A percentile compares a stretch with the other conserved stretches of the same genome.
Evolutionary conservation across 1,284 basidiomycete genomes (phyloP).

Genomic region (Singerocomus rubriflavus): DNA sequence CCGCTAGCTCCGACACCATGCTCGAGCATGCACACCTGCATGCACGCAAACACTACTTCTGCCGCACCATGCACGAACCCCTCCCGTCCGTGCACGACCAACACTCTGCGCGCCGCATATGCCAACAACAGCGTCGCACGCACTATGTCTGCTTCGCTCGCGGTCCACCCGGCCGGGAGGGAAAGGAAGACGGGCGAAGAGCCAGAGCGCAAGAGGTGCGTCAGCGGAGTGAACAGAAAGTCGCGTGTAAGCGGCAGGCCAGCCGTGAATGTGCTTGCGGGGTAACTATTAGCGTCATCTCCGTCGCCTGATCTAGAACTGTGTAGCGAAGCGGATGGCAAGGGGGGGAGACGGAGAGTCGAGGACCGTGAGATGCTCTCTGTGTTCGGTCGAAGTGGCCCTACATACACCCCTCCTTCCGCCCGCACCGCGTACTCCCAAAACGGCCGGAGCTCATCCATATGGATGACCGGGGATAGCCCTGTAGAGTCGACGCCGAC

Average conservation of each 20-base stretch:
- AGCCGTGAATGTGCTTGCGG: constrained; percentile 16
- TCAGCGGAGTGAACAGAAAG: constrained; percentile 74
- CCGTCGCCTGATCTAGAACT: not conserved
- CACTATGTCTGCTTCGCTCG: constrained; percentile 77
- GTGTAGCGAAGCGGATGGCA: not conserved
- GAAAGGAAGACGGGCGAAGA: constrained; percentile 68
- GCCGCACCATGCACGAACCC: constrained; percentile 45
- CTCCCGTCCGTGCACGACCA: constrained; percentile 43
- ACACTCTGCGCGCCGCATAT: constrained; percentile 39
- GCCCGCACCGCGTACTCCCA: constrained; percentile 43
- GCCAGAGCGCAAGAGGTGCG: constrained; percentile 81
- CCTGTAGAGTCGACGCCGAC: constrained; percentile 6
- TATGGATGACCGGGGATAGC: constrained; percentile 25
- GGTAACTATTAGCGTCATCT: not conserved
- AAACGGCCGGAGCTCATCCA: constrained; percentile 56
- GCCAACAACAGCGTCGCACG: constrained; percentile 62
- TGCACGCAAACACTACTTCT: constrained; percentile 71
- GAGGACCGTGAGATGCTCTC: constrained; percentile 52
- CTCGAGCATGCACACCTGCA: constrained; percentile 96
- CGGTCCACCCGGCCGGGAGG: constrained; percentile 76
- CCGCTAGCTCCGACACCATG: constrained; percentile 39
- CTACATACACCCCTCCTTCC: constrained; percentile 37
- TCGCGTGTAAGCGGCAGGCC: constrained; percentile 67
- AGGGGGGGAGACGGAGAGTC: constrained; percentile 50
- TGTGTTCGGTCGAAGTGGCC: constrained; percentile 46